Conservation (phyloP, 805 yeast genomes). For the Candida anglica region DNA sequence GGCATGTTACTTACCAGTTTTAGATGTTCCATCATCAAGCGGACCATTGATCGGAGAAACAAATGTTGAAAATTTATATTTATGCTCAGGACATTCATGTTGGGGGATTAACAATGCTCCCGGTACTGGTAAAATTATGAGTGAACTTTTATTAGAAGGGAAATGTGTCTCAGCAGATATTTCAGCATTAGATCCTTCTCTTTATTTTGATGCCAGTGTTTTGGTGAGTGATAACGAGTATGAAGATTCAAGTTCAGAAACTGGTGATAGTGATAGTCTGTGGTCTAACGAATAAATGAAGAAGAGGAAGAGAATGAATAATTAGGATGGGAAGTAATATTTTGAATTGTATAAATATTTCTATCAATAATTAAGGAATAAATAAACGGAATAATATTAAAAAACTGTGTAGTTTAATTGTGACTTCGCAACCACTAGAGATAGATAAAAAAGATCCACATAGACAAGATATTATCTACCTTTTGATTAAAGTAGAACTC, state of each 20-base stretch:
- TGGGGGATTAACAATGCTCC: slow-evolving; percentile 99
- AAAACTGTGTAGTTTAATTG: too few relatives aligned
- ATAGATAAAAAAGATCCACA: too few relatives aligned
- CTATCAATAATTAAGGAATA: too few relatives aligned
- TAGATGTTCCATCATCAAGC: slow-evolving; percentile 85
- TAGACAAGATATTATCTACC: too few relatives aligned
- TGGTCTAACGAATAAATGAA: slow-evolving; percentile 4
- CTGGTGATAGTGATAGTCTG: slow-evolving; percentile 4
- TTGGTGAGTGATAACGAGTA: slow-evolving; percentile 23
- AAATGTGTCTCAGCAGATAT: slow-evolving; percentile 73
- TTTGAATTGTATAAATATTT: too few relatives aligned
- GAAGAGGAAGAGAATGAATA: too few relatives aligned
- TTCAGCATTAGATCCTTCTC: slow-evolving; percentile 76
- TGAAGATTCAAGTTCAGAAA: slow-evolving; percentile 4
- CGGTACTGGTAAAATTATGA: slow-evolving; percentile 89
- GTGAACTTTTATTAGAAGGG: slow-evolving; percentile 85
- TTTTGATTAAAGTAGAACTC: too few relatives aligned
- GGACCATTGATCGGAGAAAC: slow-evolving; percentile 97
- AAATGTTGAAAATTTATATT: slow-evolving; percentile 68
- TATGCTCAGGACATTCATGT: slow-evolving; percentile 95
- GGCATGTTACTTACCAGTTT: slow-evolving; percentile 93
- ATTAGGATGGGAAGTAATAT: too few relatives aligned
- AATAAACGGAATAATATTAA: too few relatives aligned
- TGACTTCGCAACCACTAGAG: too few relatives aligned
- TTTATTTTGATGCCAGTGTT: slow-evolving; percentile 75